Base-by-base conservation (phyloP, 352 stramenopile genomes). In the Globisporangium ultimum region DNA sequence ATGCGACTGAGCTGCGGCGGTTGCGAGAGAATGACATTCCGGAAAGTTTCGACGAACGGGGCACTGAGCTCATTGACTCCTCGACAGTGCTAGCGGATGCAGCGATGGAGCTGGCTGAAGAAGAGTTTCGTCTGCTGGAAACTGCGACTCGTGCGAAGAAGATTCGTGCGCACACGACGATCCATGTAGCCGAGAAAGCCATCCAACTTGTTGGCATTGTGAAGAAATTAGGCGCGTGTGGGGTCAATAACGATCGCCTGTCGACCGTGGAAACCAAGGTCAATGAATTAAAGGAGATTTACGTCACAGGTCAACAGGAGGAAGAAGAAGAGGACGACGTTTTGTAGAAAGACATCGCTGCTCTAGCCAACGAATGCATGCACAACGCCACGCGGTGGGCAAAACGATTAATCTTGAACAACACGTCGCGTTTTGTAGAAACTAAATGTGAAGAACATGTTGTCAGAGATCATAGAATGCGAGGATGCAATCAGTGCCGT, bases 291-390 rank as follows among this genome's bases (percentile, higher is more conserved):
- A 89, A 89, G 46, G 80, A 89, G 14, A 48, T 73, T 24, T 93
- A 80, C 52, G 60, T 90, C 52, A 69, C 58, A 54, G 78, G 68
- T 12, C 70, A 89, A 54, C 70, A 90, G 55, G 84, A 92, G 54
- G 81, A 88, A 22, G 83, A 93, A 56, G 86, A 95, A 58, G 86
- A 95, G 55, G 86, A 93, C 58, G 86, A 95, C 66, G 84, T 95
- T 55, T 65, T 95, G 56, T 95, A 89, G 70, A n/a, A 24, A 36
- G 22, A 45, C 3, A 36, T 5, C 7, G 28, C 28, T 22, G 20
- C 20, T n/a, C 6, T 50, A 22, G 20, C n/a, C 28, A 45, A 17
- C 32, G 34, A 11, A 48, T 13, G 50, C 10, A 7, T 40, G n/a
- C 40, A 45, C 12, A 45, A 5, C 12, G 6, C 40, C 12, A 15